Evolutionary conservation across 2,329 filamentous ascomycete species (phyloP).

Genomic region (Sporothrix sp.): DNA sequence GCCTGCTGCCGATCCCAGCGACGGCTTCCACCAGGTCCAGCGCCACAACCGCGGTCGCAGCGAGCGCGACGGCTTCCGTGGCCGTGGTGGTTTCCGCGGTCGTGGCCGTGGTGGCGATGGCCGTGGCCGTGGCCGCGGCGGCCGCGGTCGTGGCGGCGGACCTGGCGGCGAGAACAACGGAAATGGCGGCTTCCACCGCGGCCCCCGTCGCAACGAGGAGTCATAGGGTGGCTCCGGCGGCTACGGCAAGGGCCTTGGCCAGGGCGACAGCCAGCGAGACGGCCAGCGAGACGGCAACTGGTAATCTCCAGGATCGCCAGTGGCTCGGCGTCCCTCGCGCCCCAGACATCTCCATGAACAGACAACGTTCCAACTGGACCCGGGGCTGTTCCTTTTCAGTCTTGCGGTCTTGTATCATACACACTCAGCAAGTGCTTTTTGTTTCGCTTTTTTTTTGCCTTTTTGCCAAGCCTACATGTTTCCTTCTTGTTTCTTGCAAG

Average conservation of each 20-base stretch:
- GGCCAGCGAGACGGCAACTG: neutral
- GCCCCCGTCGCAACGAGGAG: constrained; percentile 11
- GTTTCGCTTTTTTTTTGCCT: neutral
- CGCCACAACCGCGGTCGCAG: constrained; percentile 47
- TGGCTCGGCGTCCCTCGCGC: neutral
- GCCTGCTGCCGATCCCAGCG: constrained; percentile 35
- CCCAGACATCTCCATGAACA: neutral
- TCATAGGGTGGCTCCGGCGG: constrained; percentile 1
- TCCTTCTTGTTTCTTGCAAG: neutral
- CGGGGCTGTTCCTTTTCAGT: neutral
- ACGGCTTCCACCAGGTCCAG: constrained; percentile 66
- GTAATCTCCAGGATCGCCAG: neutral
- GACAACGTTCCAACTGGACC: neutral
- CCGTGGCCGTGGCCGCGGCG: too few species aligned
- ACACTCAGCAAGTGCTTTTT: neutral
- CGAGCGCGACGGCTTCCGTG: constrained; percentile 39
- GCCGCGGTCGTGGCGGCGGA: constrained; percentile 8
- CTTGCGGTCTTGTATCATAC: neutral
- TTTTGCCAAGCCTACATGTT: neutral
- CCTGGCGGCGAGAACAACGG: neutral
- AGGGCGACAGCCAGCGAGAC: neutral
- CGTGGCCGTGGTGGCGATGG: constrained; percentile 20
- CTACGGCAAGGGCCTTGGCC: neutral
- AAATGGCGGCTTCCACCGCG: constrained; percentile 2
- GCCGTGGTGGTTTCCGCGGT: constrained; percentile 42